Evolutionary conservation across 306 rosid species (phyloP), one percentile per base, ranked within the genome.

Genomic region (Alnus rubra): DNA sequence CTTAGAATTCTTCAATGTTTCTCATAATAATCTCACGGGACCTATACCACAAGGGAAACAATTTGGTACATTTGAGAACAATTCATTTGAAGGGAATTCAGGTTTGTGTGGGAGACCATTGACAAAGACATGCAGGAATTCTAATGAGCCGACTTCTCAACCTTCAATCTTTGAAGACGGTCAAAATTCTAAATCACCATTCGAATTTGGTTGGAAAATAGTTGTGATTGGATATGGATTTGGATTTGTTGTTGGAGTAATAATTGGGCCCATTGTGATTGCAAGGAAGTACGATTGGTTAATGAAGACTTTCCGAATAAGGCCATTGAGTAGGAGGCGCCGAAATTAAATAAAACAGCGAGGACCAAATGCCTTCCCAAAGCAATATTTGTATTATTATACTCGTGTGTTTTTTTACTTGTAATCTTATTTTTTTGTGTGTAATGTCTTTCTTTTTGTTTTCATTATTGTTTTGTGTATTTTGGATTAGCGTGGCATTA

Each of bases 61-160:
- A 30, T 39, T 83, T 37, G 59, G 42, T 16, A 76, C 64, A 1
- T 77, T 84, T 15, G 45, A 39, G 1, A 67, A 18, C 31, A 51
- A 14, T 30, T 80, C 82, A 2, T 83, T 18, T 44, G 68, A 15
- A 49, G 82, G 71, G 4, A 82, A 78, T 9, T 3, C 11, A 4
- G 76, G 75, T 15, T 47, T 82, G 14, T 77, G 85, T 47, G 79
- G 76, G 4, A 37, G 4, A 1, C 80, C 77, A 5, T 56, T 74
- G 28, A 18, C 74, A 54, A 74, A 75, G n/a, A 67, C 75, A 30
- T 83, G 86, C 62, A 77, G 2, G 42, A 45, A 30, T 52, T 73
- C 50, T 59, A 2, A 19, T 28, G 73, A 10, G 3, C 3, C 0
- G 2, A 15, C 33, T 16, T 33, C 44, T 7, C 44, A 13, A 14